Percentiles rank a stretch among this genome's conserved stretches.
These are phyloP conservation scores for Ophiostoma sp. DNA, from an alignment of 2,329 filamentous ascomycete species.

Conservation along the genomic window DNA sequence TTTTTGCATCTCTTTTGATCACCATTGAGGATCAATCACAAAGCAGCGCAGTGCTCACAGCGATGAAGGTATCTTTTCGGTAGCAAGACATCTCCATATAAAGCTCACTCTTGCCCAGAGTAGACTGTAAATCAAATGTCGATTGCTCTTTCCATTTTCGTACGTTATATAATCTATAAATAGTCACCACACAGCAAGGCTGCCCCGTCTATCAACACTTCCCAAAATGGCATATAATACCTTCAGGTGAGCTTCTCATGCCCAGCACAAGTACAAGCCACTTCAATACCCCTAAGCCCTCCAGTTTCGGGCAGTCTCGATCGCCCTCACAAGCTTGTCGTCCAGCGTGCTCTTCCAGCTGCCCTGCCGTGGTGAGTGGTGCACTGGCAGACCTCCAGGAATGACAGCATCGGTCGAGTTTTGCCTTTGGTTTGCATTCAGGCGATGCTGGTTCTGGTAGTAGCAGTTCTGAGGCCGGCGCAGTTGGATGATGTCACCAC, in stretches of 20 bases:
- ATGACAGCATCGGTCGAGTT: neutral
- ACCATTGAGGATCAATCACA: neutral
- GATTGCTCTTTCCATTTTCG: neutral
- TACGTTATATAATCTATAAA: neutral
- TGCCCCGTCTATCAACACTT: neutral
- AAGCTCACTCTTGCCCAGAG: neutral
- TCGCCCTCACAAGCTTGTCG: neutral
- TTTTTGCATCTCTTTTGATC: neutral
- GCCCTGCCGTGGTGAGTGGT: neutral
- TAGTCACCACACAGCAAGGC: neutral
- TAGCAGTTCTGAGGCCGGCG: neutral
- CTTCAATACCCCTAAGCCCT: neutral
- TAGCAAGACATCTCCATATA: neutral
- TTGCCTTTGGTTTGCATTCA: neutral
- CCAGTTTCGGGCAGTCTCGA: neutral
- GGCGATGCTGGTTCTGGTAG: neutral
- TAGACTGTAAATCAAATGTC: neutral
- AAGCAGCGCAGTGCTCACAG: neutral
- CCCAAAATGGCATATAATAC: no score
- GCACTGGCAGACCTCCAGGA: neutral
- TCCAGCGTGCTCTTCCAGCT: slow-evolving; percentile 11
- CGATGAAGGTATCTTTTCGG: no score
- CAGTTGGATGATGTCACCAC: neutral
- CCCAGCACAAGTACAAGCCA: neutral
- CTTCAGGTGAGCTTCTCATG: neutral